phyloP scores from a whole-genome alignment of 83 land plant species.

The Picea abies region DNA sequence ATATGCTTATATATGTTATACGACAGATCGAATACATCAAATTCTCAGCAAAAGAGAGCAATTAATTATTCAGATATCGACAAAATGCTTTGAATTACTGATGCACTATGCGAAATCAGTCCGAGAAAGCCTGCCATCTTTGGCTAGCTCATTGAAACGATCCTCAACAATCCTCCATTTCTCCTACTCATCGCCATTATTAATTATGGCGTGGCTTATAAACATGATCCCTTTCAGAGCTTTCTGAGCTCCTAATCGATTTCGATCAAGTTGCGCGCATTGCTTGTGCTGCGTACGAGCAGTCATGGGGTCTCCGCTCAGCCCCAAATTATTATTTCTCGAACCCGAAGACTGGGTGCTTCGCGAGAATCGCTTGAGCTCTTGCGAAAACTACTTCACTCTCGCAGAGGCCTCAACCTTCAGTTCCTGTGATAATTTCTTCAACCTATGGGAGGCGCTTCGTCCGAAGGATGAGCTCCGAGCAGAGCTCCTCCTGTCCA shows the following conservation, averaged over 20 bases:
- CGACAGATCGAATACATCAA: constrained; percentile 10
- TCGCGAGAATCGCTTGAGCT: constrained; percentile 7
- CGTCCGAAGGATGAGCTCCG: background rate
- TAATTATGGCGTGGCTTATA: constrained; percentile 61
- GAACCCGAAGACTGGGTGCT: constrained; percentile 19
- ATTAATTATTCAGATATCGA: background rate
- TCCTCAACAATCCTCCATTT: constrained; percentile 73
- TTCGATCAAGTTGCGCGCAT: constrained; percentile 47
- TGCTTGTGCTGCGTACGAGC: constrained; percentile 29
- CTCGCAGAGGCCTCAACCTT: constrained; percentile 50
- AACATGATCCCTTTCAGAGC: constrained; percentile 82
- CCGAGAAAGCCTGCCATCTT: constrained; percentile 62
- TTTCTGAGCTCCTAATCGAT: constrained; percentile 61
- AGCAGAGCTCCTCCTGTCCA: constrained; percentile 13
- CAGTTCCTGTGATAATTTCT: constrained; percentile 28
- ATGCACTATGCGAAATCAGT: constrained; percentile 90
- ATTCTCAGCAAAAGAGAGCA: background rate
- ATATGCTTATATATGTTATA: constrained; percentile 42
- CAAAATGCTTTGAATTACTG: constrained; percentile 35
- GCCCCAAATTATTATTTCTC: constrained; percentile 13
- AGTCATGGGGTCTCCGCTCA: constrained; percentile 4
- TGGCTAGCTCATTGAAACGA: constrained; percentile 58
- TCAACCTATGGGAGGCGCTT: constrained; percentile 10
- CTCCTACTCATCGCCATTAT: constrained; percentile 27
- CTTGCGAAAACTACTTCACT: constrained; percentile 65